Percentiles rank a stretch among this genome's conserved stretches.
These are phyloP conservation scores for Xylaria telfairii DNA, from an alignment of 495 filamentous ascomycete genomes.

Conservation along the genomic window DNA sequence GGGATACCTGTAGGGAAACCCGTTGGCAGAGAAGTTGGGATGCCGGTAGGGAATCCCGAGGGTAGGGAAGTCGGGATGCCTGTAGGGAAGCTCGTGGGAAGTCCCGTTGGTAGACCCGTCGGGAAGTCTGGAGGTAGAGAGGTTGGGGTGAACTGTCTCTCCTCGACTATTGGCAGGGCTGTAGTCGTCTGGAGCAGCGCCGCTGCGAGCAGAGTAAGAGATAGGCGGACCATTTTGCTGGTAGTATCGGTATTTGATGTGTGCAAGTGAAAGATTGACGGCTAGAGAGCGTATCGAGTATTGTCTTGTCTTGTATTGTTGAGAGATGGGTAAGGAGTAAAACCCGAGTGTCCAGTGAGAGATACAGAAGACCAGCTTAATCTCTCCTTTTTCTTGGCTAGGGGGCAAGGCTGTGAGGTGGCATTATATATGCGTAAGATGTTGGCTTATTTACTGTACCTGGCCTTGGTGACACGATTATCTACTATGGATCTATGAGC, in stretches of 20 bases:
- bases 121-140: not conserved
- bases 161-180: slow-evolving; percentile 12
- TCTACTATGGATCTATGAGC: no score
- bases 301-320: slow-evolving; percentile 8
- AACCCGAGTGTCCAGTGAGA: not conserved
- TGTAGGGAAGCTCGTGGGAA: not conserved
- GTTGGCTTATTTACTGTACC: no score
- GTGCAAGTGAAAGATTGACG: not conserved
- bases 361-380: slow-evolving; percentile 23
- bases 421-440: slow-evolving; percentile 10
- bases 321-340: not conserved
- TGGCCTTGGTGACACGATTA: not conserved
- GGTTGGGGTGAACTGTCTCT: slow-evolving; percentile 2
- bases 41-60: not conserved
- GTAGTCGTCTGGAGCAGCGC: slow-evolving; percentile 13
- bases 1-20: not conserved
- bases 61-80: not conserved
- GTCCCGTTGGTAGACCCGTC: not conserved
- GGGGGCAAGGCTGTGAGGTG: slow-evolving; percentile 1
- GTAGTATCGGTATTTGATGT: not conserved
- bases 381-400: slow-evolving; percentile 1
- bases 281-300: slow-evolving; percentile 3
- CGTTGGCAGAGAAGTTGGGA: no score
- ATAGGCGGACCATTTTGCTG: slow-evolving; percentile 22
- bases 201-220: slow-evolving; percentile 11